These are phyloP conservation scores for Stereocaulon alpinum DNA, from an alignment of 495 filamentous ascomycete genomes.

Conservation along the genomic window DNA sequence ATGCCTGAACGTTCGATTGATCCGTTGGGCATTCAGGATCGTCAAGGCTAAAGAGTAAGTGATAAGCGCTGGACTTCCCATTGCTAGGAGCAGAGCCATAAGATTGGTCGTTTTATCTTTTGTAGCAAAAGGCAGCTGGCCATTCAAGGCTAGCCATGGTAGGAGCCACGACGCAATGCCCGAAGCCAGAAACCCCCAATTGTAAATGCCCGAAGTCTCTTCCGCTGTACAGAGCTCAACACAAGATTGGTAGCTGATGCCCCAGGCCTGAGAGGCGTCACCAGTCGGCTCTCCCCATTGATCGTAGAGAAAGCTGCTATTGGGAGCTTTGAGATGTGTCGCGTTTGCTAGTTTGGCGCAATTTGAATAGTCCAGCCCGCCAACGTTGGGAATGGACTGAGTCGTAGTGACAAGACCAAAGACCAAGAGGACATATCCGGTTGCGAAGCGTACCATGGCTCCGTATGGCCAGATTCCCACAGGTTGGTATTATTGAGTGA, in stretches of 20 bases:
- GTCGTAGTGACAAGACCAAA: neutral
- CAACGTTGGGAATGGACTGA: neutral
- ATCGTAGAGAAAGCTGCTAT: neutral
- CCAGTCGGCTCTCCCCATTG: neutral
- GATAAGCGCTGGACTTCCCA: neutral
- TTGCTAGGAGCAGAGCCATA: neutral
- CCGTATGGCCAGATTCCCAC: too few relatives aligned
- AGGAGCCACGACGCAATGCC: neutral
- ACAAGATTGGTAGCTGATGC: neutral
- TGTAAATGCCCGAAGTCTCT: neutral
- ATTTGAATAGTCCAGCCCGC: neutral
- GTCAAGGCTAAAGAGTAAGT: conserved; percentile 3
- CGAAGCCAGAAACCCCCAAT: neutral
- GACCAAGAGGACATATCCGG: too few relatives aligned
- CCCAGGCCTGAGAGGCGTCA: neutral
- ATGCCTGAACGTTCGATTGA: neutral
- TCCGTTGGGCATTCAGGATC: neutral
- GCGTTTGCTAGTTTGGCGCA: neutral
- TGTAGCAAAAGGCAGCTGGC: conserved; percentile 5
- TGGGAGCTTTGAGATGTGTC: neutral
- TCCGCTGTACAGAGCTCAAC: neutral
- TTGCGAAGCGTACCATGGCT: too few relatives aligned
- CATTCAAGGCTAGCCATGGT: conserved; percentile 8
- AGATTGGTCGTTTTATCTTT: neutral
- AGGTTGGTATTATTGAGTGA: too few relatives aligned